These are phyloP conservation scores for Botrytis paeoniae DNA, from an alignment of 2,329 filamentous ascomycete species.

Conservation along the genomic window DNA sequence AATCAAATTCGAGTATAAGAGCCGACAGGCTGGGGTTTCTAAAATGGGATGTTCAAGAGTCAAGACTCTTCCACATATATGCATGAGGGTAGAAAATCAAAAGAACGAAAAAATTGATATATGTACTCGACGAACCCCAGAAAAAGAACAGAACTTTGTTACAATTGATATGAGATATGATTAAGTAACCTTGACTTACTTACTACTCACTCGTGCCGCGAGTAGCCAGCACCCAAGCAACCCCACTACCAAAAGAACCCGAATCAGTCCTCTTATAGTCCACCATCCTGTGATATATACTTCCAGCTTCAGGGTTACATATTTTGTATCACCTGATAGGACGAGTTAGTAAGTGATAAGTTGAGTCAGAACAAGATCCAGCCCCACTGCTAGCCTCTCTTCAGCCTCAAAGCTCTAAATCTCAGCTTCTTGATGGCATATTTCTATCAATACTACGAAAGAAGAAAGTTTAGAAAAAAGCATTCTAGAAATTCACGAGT, in stretches of 20 bases:
- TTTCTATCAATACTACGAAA: neutral
- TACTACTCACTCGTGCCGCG: neutral
- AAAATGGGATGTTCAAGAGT: neutral
- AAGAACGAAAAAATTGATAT: neutral
- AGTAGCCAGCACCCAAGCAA: neutral
- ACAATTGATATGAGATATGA: neutral
- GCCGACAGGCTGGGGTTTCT: neutral
- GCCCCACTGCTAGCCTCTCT: neutral
- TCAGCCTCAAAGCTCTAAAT: neutral
- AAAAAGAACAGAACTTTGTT: neutral
- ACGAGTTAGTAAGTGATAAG: neutral
- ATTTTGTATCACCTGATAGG: neutral
- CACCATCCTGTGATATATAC: neutral
- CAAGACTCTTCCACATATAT: neutral
- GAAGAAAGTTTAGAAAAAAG: neutral
- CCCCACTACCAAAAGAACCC: neutral
- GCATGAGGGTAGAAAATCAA: neutral
- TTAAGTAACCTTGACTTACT: neutral
- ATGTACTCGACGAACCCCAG: too few relatives aligned
- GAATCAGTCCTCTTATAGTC: neutral
- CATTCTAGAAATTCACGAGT: neutral
- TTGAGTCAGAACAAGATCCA: neutral
- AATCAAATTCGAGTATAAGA: neutral
- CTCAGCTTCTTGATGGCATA: neutral
- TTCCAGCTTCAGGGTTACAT: neutral